A percentile compares a stretch with the other conserved stretches of the same genome.
Conservation (phyloP, 192 early-diverging fungal species). For the Kickxella alabastrina region DNA sequence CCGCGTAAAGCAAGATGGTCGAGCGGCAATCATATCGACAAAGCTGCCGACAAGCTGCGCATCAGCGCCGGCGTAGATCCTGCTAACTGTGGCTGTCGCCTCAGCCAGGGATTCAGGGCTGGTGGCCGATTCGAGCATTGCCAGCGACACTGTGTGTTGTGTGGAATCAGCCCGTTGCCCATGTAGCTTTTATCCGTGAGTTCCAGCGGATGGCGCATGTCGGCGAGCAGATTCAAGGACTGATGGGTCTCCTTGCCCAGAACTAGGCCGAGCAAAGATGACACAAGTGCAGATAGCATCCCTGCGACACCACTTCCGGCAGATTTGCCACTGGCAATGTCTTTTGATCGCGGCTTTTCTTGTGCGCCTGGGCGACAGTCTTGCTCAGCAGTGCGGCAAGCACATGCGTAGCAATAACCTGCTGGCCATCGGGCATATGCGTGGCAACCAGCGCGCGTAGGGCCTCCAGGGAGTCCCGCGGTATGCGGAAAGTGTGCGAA, state of each 20-base stretch:
- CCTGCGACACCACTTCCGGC: background rate
- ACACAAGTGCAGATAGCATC: background rate
- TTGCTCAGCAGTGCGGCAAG: conserved; percentile 41
- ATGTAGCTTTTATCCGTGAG: conserved; percentile 26
- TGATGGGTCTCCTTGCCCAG: conserved; percentile 15
- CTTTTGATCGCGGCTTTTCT: conserved; percentile 9
- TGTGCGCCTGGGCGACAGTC: conserved; percentile 34
- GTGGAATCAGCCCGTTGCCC: conserved; percentile 41
- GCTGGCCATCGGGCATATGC: background rate
- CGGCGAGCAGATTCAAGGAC: conserved; percentile 31
- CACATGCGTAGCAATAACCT: conserved; percentile 11
- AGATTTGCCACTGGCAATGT: too few species aligned
- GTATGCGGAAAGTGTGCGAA: conserved; percentile 35
- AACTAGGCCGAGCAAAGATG: background rate
- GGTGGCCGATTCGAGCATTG: conserved; percentile 24
- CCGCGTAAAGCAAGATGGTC: conserved; percentile 35
- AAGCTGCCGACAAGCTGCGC: conserved; percentile 32
- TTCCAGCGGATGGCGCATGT: conserved; percentile 33
- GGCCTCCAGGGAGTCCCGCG: conserved; percentile 6
- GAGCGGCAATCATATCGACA: conserved; percentile 28
- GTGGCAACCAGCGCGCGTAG: conserved; percentile 13
- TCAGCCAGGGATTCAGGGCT: conserved; percentile 11
- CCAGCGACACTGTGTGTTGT: conserved; percentile 26
- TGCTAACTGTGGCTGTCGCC: conserved; percentile 4
- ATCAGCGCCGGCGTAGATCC: conserved; percentile 24